Base-by-base conservation (phyloP, 163 green algal genomes). In the Coccomyxa subellipsoidea region DNA sequence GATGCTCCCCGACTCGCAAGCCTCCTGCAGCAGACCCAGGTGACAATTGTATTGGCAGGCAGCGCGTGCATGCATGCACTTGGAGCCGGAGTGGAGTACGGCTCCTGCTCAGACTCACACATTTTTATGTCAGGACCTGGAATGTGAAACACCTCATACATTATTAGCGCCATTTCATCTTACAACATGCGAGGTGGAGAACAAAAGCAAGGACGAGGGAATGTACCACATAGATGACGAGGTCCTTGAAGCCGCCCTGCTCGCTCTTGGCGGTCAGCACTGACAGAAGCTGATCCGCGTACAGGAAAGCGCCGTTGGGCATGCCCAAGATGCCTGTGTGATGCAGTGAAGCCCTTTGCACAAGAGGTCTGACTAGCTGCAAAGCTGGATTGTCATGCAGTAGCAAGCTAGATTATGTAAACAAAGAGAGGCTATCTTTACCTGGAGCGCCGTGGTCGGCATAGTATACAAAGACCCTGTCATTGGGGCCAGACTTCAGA, bases 401-500 rank as follows among this genome's bases (percentile, higher is more conserved):
- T 84, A 87, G 18, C 88, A 84, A 59, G n/a, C 88, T 84, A 18
- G 4, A 15, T 10, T 36, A 10, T 77, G 23, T 77, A 6, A 59
- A 18, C 69, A 38, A 12, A 8, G 21, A 12, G 31, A 76, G 7
- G 4, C 4, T 36, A 73, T 9, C 31, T 32, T 7, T 32, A 87
- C 83, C 83, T 84, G 83, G 83, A 80, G 83, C 83, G 25, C 83
- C 83, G 53, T 85, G 77, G 31, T 87, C 84, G 25, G 84, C 88
- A 89, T 94, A 99, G 84, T 94, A 98, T 0, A 98, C 87, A 87
- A 99, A 99, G 25, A 98, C 89, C 9, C 90, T 86, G 87, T 99
- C 95, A 10, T 90, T n/a, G 2, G 93, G 87, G 0, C 92, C 91
- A 27, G 83, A 91, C 76, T 90, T 91, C 71, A 98, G 84, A 39